Base-by-base conservation (phyloP, 805 yeast species). In the Kurtzmaniella cleridarum region DNA sequence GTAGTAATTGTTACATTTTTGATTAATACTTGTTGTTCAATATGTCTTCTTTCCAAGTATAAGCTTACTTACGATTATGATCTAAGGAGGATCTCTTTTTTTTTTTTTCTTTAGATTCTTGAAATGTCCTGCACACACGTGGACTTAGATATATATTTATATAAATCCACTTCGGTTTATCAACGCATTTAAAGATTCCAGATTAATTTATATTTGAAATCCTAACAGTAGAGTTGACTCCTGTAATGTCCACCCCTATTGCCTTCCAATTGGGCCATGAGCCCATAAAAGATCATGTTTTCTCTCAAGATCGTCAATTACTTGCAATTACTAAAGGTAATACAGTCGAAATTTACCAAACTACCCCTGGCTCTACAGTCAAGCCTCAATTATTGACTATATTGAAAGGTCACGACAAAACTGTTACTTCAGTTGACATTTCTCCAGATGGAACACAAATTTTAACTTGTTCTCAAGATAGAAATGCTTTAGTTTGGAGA, bases 401-500 rank as follows among this genome's bases (percentile, higher is more conserved):
- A 4, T 74, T 91, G 53, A 65, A 73, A 33, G 95, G 88, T 48
- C 98, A 91, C 60, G 97, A 91, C 61, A 90, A 91, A 60, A 79
- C 90, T 3, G 90, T 93, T 35, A 93, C 98, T 12, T 90, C 97
- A 0, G 87, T 93, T 30, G 99, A 93, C 59, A 81, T 95, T 52
- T 84, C 96, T 29, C 64, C 73, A 27, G 87, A 85, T 48, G 96
- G 96, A 35, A 41, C 59, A 29, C 81, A 84, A 59, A 88, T 93
- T 50, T 93, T 93, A 54, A 93, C 98, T 26, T 89, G 97, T 59
- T 89, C 98, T 8, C 98, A 93, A 66, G 99, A 93, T 63, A 77
- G 99, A 63, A 93, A 93, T 53, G 98, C 98, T 11, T 76, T 90
- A 49, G 99, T 93, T 13, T 93, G 98, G 97, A 90, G 86, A 47